Percentiles rank a stretch among this genome's conserved stretches.
These are phyloP conservation scores for Yamadazyma kanchanaburiensis DNA, from an alignment of 1,139 yeast genomes.

Conservation along the genomic window DNA sequence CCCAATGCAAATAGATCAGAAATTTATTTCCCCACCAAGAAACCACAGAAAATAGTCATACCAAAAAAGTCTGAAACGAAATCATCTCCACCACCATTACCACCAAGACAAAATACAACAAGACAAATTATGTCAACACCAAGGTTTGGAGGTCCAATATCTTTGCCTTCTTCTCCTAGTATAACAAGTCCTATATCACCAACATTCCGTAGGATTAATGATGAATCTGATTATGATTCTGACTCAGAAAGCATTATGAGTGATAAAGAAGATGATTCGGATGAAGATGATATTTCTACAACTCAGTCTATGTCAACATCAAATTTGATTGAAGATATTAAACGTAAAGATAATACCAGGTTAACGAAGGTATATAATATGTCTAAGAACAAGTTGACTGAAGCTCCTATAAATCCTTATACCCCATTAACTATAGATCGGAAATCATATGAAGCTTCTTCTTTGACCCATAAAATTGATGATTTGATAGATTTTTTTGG, in stretches of 20 bases:
- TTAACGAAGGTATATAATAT: slow-evolving; percentile 32
- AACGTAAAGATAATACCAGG: slow-evolving; percentile 18
- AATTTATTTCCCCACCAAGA: slow-evolving; percentile 28
- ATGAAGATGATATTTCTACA: slow-evolving; percentile 10
- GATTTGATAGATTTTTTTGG: slow-evolving; percentile 23
- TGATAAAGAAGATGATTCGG: slow-evolving; percentile 14
- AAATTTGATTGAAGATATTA: slow-evolving; percentile 16
- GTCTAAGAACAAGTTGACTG: slow-evolving; percentile 31
- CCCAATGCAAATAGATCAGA: slow-evolving; percentile 24
- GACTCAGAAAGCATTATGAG: slow-evolving; percentile 15
- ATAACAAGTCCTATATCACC: slow-evolving; percentile 9
- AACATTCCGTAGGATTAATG: background rate
- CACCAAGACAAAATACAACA: slow-evolving; percentile 27
- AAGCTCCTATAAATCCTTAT: slow-evolving; percentile 22
- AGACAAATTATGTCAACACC: slow-evolving; percentile 11
- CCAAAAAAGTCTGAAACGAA: slow-evolving; percentile 14
- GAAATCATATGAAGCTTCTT: slow-evolving; percentile 8
- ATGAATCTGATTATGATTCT: slow-evolving; percentile 13
- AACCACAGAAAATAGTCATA: slow-evolving; percentile 13
- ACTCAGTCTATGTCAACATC: slow-evolving; percentile 20
- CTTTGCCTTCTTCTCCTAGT: slow-evolving; percentile 12
- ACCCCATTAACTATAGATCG: background rate
- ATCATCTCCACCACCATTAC: slow-evolving; percentile 22
- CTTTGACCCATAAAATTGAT: slow-evolving; percentile 25
- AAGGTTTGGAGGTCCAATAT: slow-evolving; percentile 9